Evolutionary conservation across 495 filamentous ascomycete species (phyloP), one percentile per base, ranked within the genome.

Genomic region (Aspergillus affinis): DNA sequence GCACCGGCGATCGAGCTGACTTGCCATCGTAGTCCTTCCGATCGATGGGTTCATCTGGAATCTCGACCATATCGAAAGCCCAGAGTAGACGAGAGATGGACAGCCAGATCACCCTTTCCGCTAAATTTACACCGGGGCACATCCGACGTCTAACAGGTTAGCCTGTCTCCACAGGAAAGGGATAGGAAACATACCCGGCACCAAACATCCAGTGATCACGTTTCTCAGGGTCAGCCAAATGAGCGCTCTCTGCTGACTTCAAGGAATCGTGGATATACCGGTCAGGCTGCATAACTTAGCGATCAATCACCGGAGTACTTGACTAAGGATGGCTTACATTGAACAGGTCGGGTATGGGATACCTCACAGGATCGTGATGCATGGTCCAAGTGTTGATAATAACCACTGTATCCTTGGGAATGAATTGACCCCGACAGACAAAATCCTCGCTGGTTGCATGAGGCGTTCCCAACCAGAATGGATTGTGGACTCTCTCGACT

Each of bases 181-280:
- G 46, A 7, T 0, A 17, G 17, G n/a, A 15, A 12, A 48, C 46
- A 18, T 12, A 48, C 46, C 46, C 46, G 13, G 12, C 46, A 48
- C 46, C 46, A 48, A 48, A 48, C 46, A 48, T 48, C 46, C 46
- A 48, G 46, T 48, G 46, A 12, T 48, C 46, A 15, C 46, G 46
- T 48, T 48, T 21, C 46, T 3, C 4, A 7, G 46, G 46, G 13
- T 48, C 46, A n/a, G 46, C 20, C 46, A n/a, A n/a, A 48, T 48
- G 8, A 4, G 3, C 46, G 9, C 46, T 48, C 46, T 48, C 46
- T 21, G 46, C 46, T 18, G 46, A 48, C 2, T 3, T 48, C n/a
- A 48, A 21, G 20, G 46, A 15, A 9, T 48, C 46, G 15, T 48
- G 2, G 46, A 48, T 48, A 15, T 48, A 48, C n/a, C 46, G 46